These are phyloP conservation scores for Fusarium acutatum DNA, from an alignment of 2,329 filamentous ascomycete genomes.

Conservation along the genomic window DNA sequence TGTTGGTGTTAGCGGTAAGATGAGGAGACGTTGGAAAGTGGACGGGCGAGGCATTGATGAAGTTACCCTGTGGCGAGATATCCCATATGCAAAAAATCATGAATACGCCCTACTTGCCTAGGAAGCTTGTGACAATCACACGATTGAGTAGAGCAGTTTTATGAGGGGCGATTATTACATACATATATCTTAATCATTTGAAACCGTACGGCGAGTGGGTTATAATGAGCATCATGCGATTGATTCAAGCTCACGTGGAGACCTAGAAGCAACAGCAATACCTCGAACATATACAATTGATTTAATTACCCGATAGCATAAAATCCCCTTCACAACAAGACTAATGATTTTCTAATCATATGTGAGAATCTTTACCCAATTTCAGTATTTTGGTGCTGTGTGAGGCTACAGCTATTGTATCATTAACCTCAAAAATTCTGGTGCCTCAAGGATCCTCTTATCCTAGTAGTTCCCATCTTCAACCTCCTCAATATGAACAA, in stretches of 20 bases:
- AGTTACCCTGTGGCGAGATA: conserved; percentile 14
- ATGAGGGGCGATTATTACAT: not conserved
- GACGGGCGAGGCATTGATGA: not conserved
- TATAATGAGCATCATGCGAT: no score
- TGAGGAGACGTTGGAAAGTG: conserved; percentile 16
- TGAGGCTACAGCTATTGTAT: not conserved
- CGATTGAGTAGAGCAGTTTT: not conserved
- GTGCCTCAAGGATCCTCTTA: conserved; percentile 6
- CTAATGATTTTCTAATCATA: not conserved
- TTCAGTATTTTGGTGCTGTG: not conserved
- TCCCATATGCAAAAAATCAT: conserved; percentile 47
- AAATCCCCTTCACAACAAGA: not conserved
- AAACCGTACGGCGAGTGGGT: not conserved
- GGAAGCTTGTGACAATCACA: not conserved
- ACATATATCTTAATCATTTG: not conserved
- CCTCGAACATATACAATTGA: not conserved
- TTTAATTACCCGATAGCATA: not conserved
- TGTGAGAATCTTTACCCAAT: not conserved
- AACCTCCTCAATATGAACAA: not conserved
- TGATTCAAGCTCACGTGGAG: not conserved
- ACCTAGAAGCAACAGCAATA: fast-evolving
- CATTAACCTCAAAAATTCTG: conserved; percentile 24
- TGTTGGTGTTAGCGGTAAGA: conserved; percentile 26
- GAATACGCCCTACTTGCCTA: not conserved
- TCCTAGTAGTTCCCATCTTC: not conserved